Base-by-base conservation (phyloP, 306 rosid genomes). In the Castanopsis chinensis region DNA sequence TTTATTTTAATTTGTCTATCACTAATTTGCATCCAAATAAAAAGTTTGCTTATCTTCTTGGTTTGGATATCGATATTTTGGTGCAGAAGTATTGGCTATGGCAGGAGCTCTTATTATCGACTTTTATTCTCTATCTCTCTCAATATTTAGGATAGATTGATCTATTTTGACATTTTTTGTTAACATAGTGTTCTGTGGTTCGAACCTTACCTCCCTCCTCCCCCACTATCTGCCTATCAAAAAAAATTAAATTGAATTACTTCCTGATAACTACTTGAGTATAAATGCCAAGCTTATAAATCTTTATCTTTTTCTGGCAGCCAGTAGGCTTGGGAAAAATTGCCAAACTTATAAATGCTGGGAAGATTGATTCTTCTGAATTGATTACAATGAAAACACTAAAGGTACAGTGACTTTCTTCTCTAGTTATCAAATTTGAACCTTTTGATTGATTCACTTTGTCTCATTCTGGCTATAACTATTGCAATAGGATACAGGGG, bases 241-340 rank as follows among this genome's bases (percentile, higher is more conserved):
- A 8, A 41, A 37, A 5, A 33, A 33, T 6, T 4, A 32, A 32
- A 32, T 8, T 35, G 6, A 7, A n/a, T 53, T 41, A 67, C 70
- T 70, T 65, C 49, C 74, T 73, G 78, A 80, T 54, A 49, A 32
- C 41, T 72, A 15, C 33, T 5, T 59, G 74, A 13, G 12, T 28
- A 67, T 67, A 33, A 17, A 67, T 67, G 51, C 17, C 71, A 8
- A 3, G 9, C 25, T 33, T 19, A 67, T 35, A 67, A 32, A 67
- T 33, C 51, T 33, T 23, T 70, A 51, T 78, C 35, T 79, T 79
- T 41, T 79, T 73, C 20, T 78, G 77, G 80, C 90, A 92, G 99
- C 97, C 97, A 51, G 96, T 94, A 65, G 97, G 97, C 33, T 87
- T 94, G 87, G 99, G 95, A 45, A 94, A 85, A 82, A 92, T 94